Evolutionary conservation across 2,329 filamentous ascomycete species (phyloP), one percentile per base, ranked within the genome.

Genomic region (Cladosporium sp.): DNA sequence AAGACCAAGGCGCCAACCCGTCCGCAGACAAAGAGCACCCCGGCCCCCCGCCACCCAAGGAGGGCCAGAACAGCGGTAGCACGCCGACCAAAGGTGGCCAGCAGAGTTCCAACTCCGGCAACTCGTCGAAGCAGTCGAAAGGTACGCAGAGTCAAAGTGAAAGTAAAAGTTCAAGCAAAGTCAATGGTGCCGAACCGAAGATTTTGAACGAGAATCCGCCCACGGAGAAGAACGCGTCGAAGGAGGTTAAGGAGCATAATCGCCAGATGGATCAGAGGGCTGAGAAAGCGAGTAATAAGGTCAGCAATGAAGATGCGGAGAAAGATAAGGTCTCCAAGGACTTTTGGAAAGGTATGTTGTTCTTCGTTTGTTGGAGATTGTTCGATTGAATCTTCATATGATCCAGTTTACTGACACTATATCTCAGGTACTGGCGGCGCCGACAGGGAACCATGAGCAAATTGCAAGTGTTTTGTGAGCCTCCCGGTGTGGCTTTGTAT

Each of bases 1-100:
- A 73, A 58, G 54, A 69, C 42, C 70, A 72, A 54, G 69, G 69
- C 55, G 54, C 66, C 36, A 69, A 67, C 54, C 62, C 59, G 2
- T 67, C 66, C 12, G 67, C 67, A 49, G 57, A 69, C 53, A 55
- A 68, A 25, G 72, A 75, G 60, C 72, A 75, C 52, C 72, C 72
- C 2, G 72, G 72, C 5, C 71, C 72, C 5, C 60, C 69, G 51
- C 63, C 71, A 8, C 71, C 72, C 5, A 43, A 42, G 40, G 33
- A 27, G 30, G 71, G 66, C n/a, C 56, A 69, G 50, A 33, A 33
- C 36, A 30, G 49, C 12, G 56, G 59, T 50, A 62, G 59, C 41
- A 58, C 66, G 38, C 56, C 59, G 3, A 53, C 46, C 18, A 45
- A 52, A 43, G 43, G 39, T 20, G 39, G 46, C 45, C 50, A 36